Evolutionary conservation across 2,329 filamentous ascomycete species (phyloP).

Genomic region (Ophiostoma montium): DNA sequence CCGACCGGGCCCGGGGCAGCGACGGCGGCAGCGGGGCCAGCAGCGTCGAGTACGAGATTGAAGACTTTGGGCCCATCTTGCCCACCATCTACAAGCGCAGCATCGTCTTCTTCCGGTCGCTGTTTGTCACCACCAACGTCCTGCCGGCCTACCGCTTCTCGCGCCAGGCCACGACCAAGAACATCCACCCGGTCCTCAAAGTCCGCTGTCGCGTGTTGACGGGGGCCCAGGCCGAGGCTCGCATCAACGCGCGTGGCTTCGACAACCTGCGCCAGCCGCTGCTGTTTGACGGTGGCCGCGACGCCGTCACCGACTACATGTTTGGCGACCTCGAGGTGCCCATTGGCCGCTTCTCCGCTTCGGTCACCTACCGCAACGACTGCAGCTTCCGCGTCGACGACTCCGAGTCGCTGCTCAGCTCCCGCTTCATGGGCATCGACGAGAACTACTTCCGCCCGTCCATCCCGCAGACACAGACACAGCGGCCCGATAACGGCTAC

Average conservation of each 20-base stretch:
- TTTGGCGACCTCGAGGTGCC: constrained; percentile 80
- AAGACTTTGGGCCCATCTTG: constrained; percentile 49
- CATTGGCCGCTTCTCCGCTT: constrained; percentile 67
- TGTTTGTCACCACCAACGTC: constrained; percentile 70
- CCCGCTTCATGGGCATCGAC: constrained; percentile 82
- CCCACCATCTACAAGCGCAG: constrained; percentile 95
- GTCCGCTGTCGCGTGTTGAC: constrained; percentile 69
- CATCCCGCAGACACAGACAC: constrained; percentile 27
- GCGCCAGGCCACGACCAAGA: constrained; percentile 58
- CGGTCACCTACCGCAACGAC: constrained; percentile 73
- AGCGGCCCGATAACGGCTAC: constrained; percentile 25
- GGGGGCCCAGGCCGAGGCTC: constrained; percentile 30
- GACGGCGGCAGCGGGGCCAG: not conserved
- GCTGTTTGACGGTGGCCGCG: constrained; percentile 38
- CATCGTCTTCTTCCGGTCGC: constrained; percentile 82
- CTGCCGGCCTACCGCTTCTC: constrained; percentile 77
- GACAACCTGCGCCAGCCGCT: constrained; percentile 63
- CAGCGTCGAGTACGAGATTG: constrained; percentile 24
- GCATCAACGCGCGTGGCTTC: constrained; percentile 32
- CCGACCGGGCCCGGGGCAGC: not conserved
- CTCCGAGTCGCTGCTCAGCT: constrained; percentile 79
- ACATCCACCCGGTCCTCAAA: constrained; percentile 51
- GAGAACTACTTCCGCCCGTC: constrained; percentile 78
- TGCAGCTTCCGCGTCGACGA: constrained; percentile 88
- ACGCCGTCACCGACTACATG: constrained; percentile 59